Evolutionary conservation across 2,329 filamentous ascomycete species (phyloP).

Genomic region (Botrytis fabae): DNA sequence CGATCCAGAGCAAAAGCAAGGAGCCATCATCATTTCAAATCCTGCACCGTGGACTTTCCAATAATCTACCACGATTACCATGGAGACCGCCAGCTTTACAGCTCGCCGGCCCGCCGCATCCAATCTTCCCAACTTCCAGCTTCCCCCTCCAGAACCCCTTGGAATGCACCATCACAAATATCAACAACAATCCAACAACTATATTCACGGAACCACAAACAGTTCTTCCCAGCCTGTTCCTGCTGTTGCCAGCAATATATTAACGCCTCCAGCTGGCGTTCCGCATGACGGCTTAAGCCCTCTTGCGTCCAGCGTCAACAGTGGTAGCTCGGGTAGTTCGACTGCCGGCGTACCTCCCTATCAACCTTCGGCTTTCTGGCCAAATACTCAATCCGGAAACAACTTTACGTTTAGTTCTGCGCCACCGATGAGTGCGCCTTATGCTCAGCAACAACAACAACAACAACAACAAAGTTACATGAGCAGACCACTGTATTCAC

Average conservation of each 20-base stretch:
- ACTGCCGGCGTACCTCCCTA: constrained; percentile 58
- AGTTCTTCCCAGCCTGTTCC: constrained; percentile 43
- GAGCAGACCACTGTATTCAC: constrained; percentile 56
- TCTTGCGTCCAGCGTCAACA: constrained; percentile 61
- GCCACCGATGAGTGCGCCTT: constrained; percentile 39
- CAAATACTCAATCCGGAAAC: constrained; percentile 47
- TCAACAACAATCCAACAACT: constrained; percentile 35
- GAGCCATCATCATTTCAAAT: constrained; percentile 3
- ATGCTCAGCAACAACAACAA: constrained; percentile 32
- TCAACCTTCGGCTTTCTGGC: constrained; percentile 60
- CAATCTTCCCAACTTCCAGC: constrained; percentile 67
- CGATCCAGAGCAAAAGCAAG: neutral
- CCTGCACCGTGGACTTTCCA: constrained; percentile 36
- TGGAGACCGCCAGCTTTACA: constrained; percentile 66
- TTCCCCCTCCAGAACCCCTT: constrained; percentile 60
- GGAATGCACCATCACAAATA: constrained; percentile 47
- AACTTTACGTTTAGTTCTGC: constrained; percentile 58
- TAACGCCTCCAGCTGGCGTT: constrained; percentile 50
- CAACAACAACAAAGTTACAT: constrained; percentile 43
- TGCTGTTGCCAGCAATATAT: constrained; percentile 43
- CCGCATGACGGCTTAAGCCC: constrained; percentile 62
- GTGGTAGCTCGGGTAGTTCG: constrained; percentile 58
- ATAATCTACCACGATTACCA: constrained; percentile 40
- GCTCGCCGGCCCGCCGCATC: constrained; percentile 69
- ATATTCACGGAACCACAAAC: constrained; percentile 53